Evolutionary conservation across 225 moss, liverwort and hornwort species (phyloP), one percentile per base, ranked within the genome.

Genomic region (Pseudisothecium myosuroides): DNA sequence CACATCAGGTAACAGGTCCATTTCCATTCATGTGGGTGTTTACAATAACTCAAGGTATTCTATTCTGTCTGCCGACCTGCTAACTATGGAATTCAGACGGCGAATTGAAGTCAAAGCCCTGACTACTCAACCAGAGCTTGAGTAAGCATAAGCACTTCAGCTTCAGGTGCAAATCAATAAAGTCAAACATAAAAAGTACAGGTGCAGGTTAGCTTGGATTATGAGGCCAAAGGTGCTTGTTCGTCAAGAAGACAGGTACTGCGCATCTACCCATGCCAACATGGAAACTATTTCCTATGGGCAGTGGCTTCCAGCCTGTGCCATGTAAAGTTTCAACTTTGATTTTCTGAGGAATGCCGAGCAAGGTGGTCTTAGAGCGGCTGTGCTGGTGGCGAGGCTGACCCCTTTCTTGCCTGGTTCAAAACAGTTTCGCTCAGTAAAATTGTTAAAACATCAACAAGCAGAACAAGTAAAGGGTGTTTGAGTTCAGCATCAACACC

Each of bases 321-420:
- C 65, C 36, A 36, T 36, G 43, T n/a, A 10, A 75, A 60, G 61
- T 67, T 73, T 52, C 50, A 84, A 65, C 52, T 85, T 69, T 14
- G 68, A 64, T 36, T 85, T 86, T 87, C 28, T 60, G 52, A 87
- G 47, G 62, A 88, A 71, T 68, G 61, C 47, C 56, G 61, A 86
- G 75, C 75, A 90, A 47, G 65, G 85, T 81, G 84, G 36, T 54
- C 86, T 94, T 74, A 92, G 82, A 93, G 90, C 43, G 92, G 89
- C 65, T 94, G 94, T 55, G 92, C 43, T 75, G 96, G 87, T 86
- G 94, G 94, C 85, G 95, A 91, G 65, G 93, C 88, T 78, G 94
- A 93, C 80, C 96, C 96, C 85, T 91, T 95, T 86, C 98, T 98
- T 75, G 97, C 97, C 96, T 95, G 94, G 56, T 65, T 41, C 81